phyloP scores from a whole-genome alignment of 148 eudicot species.

The Fagopyrum homotropicum region DNA sequence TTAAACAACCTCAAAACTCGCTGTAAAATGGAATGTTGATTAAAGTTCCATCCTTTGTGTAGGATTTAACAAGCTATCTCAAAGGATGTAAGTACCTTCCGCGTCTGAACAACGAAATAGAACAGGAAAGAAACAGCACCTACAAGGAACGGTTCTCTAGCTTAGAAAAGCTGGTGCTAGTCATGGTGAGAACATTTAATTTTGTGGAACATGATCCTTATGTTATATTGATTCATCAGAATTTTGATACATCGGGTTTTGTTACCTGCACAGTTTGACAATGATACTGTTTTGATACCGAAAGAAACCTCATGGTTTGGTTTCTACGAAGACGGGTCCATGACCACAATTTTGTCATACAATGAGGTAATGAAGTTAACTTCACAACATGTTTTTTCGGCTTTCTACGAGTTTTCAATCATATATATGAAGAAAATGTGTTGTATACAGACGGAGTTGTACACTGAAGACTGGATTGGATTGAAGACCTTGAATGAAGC shows the following conservation, averaged over 20 bases:
- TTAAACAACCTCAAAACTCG: background rate
- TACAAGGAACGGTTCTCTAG: slow-evolving; percentile 45
- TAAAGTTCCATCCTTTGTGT: background rate
- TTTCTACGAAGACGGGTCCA: slow-evolving; percentile 40
- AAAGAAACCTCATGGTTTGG: slow-evolving; percentile 61
- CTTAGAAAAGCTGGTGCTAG: slow-evolving; percentile 43
- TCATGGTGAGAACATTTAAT: slow-evolving; percentile 26
- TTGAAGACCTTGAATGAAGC: slow-evolving; percentile 47
- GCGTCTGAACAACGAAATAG: slow-evolving; percentile 40
- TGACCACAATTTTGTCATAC: slow-evolving; percentile 32
- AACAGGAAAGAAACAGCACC: slow-evolving; percentile 24
- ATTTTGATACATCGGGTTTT: background rate
- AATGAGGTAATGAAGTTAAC: slow-evolving; percentile 29
- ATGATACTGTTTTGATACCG: slow-evolving; percentile 46
- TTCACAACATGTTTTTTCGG: background rate
- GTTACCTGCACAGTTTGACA: slow-evolving; percentile 31
- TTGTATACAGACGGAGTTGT: slow-evolving; percentile 41
- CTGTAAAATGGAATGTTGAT: too few relatives aligned
- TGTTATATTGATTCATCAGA: too few relatives aligned
- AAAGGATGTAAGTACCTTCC: slow-evolving; percentile 48
- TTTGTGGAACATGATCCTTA: too few relatives aligned
- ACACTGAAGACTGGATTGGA: slow-evolving; percentile 64
- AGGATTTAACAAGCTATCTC: slow-evolving; percentile 28
- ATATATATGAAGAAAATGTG: too few relatives aligned
- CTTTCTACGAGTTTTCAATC: background rate